A percentile compares a stretch with the other conserved stretches of the same genome.
phyloP scores from a whole-genome alignment of 2,329 filamentous ascomycete species.

The Penicillium sp. region DNA sequence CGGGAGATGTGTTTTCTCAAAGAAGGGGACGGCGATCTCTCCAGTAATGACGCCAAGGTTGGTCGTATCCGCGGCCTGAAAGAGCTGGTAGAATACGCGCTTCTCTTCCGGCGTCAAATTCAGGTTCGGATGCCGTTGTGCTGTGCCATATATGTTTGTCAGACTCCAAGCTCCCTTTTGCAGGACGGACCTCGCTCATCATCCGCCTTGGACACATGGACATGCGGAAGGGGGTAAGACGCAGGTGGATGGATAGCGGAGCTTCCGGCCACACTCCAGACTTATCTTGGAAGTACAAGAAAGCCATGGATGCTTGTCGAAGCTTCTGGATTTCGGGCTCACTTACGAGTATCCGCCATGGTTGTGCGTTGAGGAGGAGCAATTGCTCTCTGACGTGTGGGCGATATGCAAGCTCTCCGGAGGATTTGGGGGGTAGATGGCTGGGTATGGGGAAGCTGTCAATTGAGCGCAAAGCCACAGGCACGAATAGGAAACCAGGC shows the following conservation, averaged over 20 bases:
- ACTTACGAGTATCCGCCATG: conserved; percentile 33
- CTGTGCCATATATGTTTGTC: conserved; percentile 16
- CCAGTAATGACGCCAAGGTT: conserved; percentile 90
- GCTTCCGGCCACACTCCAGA: conserved; percentile 22
- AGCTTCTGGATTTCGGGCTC: neutral
- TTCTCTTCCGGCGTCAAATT: conserved; percentile 91
- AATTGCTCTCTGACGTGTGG: conserved; percentile 19
- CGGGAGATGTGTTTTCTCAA: conserved; percentile 87
- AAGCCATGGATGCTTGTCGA: neutral
- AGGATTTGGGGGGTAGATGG: conserved; percentile 9
- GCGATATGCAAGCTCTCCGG: conserved; percentile 17
- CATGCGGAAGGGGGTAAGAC: conserved; percentile 3
- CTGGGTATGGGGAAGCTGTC: conserved; percentile 18
- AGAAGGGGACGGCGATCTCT: conserved; percentile 94
- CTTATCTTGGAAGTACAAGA: conserved; percentile 9
- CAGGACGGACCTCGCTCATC: too few relatives aligned
- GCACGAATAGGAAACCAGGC: conserved; percentile 23
- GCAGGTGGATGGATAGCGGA: conserved; percentile 10
- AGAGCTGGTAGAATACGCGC: conserved; percentile 85
- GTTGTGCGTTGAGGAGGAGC: conserved; percentile 24
- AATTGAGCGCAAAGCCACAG: conserved; percentile 21
- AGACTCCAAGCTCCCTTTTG: conserved; percentile 13
- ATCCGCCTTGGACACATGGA: too few relatives aligned
- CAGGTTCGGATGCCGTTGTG: conserved; percentile 55
- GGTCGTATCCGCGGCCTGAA: conserved; percentile 86